Conservation (phyloP, 176 grass and related monocot genomes). For the Bonia amplexicaulis region DNA sequence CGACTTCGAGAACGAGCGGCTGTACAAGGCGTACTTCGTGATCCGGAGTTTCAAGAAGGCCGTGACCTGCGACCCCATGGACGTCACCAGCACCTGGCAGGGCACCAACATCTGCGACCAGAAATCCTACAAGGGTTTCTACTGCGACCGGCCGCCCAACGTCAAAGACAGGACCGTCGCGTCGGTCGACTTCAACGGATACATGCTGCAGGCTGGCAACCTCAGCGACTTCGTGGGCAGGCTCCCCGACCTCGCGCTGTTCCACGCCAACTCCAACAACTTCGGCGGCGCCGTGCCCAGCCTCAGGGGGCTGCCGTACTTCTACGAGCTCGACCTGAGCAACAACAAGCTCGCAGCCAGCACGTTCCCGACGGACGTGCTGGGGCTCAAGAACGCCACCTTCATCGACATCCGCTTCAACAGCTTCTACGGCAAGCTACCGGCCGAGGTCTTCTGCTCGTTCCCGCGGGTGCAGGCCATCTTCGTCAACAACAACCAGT, state of each 20-base stretch:
- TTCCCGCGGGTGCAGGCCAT: slow-evolving; percentile 57
- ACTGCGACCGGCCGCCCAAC: slow-evolving; percentile 54
- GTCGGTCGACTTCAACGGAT: slow-evolving; percentile 88
- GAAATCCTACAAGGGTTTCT: slow-evolving; percentile 57
- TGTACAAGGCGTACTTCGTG: slow-evolving; percentile 59
- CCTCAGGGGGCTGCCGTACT: slow-evolving; percentile 38
- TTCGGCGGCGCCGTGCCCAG: slow-evolving; percentile 36
- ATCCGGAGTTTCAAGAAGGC: slow-evolving; percentile 58
- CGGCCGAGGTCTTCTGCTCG: slow-evolving; percentile 36
- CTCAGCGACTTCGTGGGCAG: slow-evolving; percentile 34
- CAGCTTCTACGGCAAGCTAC: slow-evolving; percentile 35
- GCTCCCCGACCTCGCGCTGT: slow-evolving; percentile 77
- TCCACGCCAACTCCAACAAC: slow-evolving; percentile 92
- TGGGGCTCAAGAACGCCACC: slow-evolving; percentile 50
- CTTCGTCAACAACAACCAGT: slow-evolving; percentile 92
- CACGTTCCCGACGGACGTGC: slow-evolving; percentile 45
- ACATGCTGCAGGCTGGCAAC: background rate
- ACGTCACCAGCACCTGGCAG: slow-evolving; percentile 22
- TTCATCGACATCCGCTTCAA: slow-evolving; percentile 95
- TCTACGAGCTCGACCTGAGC: slow-evolving; percentile 96
- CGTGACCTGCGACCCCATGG: slow-evolving; percentile 57
- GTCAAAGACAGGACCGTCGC: slow-evolving; percentile 32
- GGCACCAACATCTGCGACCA: slow-evolving; percentile 41
- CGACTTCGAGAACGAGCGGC: slow-evolving; percentile 64
- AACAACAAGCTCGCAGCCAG: slow-evolving; percentile 57